These are phyloP conservation scores for Dactylellina leptospora DNA, from an alignment of 2,329 filamentous ascomycete species.

Conservation along the genomic window DNA sequence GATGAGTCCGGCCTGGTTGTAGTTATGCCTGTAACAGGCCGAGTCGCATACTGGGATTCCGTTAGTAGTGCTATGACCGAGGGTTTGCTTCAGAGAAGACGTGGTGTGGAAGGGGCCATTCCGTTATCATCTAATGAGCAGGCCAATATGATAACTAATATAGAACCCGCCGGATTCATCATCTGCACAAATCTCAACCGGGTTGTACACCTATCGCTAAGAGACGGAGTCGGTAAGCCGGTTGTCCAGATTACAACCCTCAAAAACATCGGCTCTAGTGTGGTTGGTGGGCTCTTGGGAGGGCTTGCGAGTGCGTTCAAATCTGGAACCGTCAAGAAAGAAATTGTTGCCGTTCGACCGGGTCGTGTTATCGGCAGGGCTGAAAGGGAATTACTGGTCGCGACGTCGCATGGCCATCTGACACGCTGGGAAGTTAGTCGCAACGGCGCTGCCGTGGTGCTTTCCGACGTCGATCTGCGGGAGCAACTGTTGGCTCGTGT, in stretches of 20 bases:
- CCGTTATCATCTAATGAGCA: constrained; percentile 77
- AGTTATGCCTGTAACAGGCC: constrained; percentile 82
- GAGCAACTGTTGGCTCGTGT: constrained; percentile 67
- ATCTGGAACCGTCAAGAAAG: constrained; percentile 74
- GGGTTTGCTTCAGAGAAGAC: constrained; percentile 56
- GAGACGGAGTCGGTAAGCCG: constrained; percentile 86
- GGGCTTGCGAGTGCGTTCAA: constrained; percentile 82
- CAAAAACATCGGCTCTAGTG: constrained; percentile 66
- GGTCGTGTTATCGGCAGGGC: constrained; percentile 77
- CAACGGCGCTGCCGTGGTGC: constrained; percentile 80
- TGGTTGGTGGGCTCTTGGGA: constrained; percentile 62
- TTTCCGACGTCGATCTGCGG: constrained; percentile 75
- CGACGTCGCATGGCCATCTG: constrained; percentile 78
- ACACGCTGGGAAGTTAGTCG: constrained; percentile 90
- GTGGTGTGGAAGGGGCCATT: constrained; percentile 56
- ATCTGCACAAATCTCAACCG: constrained; percentile 85
- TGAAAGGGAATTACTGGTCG: constrained; percentile 83
- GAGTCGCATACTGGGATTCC: constrained; percentile 93
- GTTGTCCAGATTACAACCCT: constrained; percentile 81
- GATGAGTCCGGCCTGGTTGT: constrained; percentile 86
- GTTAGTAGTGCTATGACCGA: constrained; percentile 66
- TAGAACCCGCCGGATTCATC: constrained; percentile 86
- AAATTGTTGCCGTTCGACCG: constrained; percentile 81
- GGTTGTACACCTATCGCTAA: constrained; percentile 82
- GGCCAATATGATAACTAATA: constrained; percentile 79